Conservation (phyloP, 2,329 filamentous ascomycete species). For the Beauveria sp. region DNA sequence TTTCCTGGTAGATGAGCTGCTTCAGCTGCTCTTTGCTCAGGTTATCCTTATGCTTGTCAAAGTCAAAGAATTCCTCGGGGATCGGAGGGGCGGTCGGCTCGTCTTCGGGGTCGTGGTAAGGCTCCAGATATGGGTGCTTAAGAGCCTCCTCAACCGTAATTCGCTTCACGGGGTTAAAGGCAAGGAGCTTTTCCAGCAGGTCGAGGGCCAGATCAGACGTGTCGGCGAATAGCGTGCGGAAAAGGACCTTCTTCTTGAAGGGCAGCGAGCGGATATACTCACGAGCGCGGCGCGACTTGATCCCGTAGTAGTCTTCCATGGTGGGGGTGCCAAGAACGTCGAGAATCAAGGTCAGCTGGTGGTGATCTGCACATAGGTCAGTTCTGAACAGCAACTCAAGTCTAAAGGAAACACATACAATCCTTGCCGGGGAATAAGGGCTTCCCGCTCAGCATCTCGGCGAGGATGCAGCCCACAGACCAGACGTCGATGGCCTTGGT, state of each 20-base stretch:
- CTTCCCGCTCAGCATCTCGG: constrained; percentile 98
- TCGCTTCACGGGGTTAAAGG: constrained; percentile 97
- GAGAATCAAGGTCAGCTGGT: constrained; percentile 93
- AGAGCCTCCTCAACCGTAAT: constrained; percentile 97
- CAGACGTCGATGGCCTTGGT: constrained; percentile 99
- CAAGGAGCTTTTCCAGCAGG: constrained; percentile 87
- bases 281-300: constrained; percentile 93
- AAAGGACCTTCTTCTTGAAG: constrained; percentile 99
- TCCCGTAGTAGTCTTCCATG: constrained; percentile 99
- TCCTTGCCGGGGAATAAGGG: constrained; percentile 97
- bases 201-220: constrained; percentile 96
- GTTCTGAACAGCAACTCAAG: neutral
- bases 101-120: constrained; percentile 97
- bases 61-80: constrained; percentile 98
- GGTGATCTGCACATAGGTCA: constrained; percentile 60
- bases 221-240: constrained; percentile 95
- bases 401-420: constrained; percentile 53
- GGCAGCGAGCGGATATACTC: constrained; percentile 97
- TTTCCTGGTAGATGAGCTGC: constrained; percentile 95
- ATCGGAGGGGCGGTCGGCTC: constrained; percentile 95
- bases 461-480: constrained; percentile 96
- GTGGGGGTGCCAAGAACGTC: constrained; percentile 96
- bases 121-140: constrained; percentile 96
- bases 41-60: constrained; percentile 99
- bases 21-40: constrained; percentile 98